Conservation (phyloP, 257 asterid genomes). For the Parsonsia alboflavescens region DNA sequence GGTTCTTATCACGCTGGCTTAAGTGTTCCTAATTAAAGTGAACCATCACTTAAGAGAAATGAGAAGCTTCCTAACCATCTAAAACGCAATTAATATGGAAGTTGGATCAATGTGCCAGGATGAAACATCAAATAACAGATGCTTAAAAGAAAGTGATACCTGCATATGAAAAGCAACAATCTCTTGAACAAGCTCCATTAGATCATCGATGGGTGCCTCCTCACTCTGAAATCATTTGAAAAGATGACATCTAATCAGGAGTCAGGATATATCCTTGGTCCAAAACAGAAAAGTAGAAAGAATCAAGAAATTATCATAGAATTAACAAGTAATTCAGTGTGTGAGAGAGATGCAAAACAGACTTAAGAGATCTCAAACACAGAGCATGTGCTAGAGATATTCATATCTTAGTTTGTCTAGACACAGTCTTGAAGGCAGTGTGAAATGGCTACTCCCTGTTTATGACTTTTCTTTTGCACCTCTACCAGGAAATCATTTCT, state of each 20-base stretch:
- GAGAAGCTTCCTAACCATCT: background rate
- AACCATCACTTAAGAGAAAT: background rate
- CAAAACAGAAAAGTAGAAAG: background rate
- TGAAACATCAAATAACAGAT: background rate
- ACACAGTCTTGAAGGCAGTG: background rate
- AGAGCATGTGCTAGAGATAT: background rate
- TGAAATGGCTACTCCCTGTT: background rate
- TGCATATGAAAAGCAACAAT: slow-evolving; percentile 89
- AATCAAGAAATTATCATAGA: background rate
- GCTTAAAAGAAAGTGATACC: slow-evolving; percentile 34
- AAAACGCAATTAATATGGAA: background rate
- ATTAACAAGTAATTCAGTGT: background rate
- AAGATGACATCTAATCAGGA: background rate
- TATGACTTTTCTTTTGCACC: background rate
- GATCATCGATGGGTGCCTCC: slow-evolving; percentile 57
- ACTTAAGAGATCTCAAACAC: background rate
- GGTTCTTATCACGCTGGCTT: background rate
- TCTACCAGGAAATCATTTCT: background rate
- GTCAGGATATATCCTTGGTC: background rate
- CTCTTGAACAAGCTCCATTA: slow-evolving; percentile 79
- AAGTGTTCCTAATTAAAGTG: background rate
- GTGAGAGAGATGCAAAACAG: background rate
- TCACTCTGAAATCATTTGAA: slow-evolving; percentile 23
- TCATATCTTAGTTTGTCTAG: background rate
- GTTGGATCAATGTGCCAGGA: background rate